Evolutionary conservation across 1,284 basidiomycete species (phyloP).

Genomic region (Irpex lacteus): DNA sequence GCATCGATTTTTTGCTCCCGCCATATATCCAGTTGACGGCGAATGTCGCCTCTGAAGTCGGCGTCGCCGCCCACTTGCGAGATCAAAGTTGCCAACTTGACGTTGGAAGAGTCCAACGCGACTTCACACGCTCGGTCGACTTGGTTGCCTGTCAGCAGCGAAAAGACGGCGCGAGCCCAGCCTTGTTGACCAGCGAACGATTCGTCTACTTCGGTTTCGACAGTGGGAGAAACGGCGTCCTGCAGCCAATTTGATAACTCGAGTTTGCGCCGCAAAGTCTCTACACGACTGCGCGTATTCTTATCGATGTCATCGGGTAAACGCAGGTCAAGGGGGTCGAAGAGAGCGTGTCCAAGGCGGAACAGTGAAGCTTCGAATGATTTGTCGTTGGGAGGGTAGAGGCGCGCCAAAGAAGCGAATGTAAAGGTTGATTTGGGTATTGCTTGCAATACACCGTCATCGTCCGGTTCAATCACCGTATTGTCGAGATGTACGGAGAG

Average conservation of each 20-base stretch:
- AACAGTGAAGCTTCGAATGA: conserved; percentile 82
- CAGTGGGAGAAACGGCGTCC: conserved; percentile 66
- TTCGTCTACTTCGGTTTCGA: conserved; percentile 72
- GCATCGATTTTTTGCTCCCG: conserved; percentile 72
- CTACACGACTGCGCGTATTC: conserved; percentile 60
- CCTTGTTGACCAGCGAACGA: conserved; percentile 36
- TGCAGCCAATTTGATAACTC: conserved; percentile 88
- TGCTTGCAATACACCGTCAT: conserved; percentile 57
- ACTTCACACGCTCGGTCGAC: conserved; percentile 79
- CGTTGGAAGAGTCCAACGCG: conserved; percentile 75
- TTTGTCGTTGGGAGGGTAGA: conserved; percentile 74
- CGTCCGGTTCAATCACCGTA: conserved; percentile 62
- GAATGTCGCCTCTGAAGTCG: conserved; percentile 74
- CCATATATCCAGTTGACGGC: conserved; percentile 84
- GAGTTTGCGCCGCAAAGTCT: conserved; percentile 71
- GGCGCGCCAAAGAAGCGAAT: conserved; percentile 76
- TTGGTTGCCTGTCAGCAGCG: conserved; percentile 86
- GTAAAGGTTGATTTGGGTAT: conserved; percentile 56
- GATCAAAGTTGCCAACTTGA: conserved; percentile 90
- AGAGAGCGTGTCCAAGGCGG: conserved; percentile 87
- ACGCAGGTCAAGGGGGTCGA: conserved; percentile 79
- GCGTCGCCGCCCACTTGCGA: conserved; percentile 86
- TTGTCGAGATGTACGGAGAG: conserved; percentile 79
- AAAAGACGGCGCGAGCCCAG: conserved; percentile 62
- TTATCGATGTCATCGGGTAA: conserved; percentile 51